Evolutionary conservation across 2,329 filamentous ascomycete genomes (phyloP), one percentile per base, ranked within the genome.

Genomic region (Chalaropsis thielavioides): DNA sequence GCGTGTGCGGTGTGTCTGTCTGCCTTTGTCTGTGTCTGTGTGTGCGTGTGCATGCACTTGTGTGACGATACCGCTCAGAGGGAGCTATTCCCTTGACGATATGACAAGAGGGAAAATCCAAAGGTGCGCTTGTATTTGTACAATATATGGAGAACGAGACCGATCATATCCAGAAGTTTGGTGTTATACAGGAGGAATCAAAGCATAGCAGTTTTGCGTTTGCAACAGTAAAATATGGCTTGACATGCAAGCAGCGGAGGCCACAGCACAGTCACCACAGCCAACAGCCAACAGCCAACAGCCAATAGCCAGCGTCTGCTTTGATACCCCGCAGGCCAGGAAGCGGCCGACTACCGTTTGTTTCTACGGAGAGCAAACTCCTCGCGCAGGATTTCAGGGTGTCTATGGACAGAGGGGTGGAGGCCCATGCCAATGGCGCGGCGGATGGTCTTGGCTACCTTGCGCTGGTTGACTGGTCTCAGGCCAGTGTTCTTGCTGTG

Each of bases 381-480:
- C 13, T 75, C 70, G 66, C 79, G 77, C 69, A 96, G 74, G 66
- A 95, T 79, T 74, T 95, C 89, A 2, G 94, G 94, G 76, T 99
- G 94, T 69, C 80, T 79, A 77, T 99, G 89, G 64, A 95, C 87
- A 73, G 87, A 95, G 27, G 94, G 94, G 81, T 97, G 91, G 67
- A 97, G 79, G 17, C 94, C 94, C 72, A 96, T 81, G 0, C 92
- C 94, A 71, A 97, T 87, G 22, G 89, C 87, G 70, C 94, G 83
- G 69, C 94, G 81, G 71, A 99, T 88, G 63, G 95, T 92, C 79
- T 95, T 96, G 68, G 92, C 89, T 73, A 99, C 85, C 77, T 88
- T 91, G 70, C 94, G 83, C 79, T 99, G 94, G 79, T 97, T 97
- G 69, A 89, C 87, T 2, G 89, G 88, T 66, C 90, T 83, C 68